Evolutionary conservation across 1,139 yeast species (phyloP).

Genomic region (Blastobotrys arbuscula): DNA sequence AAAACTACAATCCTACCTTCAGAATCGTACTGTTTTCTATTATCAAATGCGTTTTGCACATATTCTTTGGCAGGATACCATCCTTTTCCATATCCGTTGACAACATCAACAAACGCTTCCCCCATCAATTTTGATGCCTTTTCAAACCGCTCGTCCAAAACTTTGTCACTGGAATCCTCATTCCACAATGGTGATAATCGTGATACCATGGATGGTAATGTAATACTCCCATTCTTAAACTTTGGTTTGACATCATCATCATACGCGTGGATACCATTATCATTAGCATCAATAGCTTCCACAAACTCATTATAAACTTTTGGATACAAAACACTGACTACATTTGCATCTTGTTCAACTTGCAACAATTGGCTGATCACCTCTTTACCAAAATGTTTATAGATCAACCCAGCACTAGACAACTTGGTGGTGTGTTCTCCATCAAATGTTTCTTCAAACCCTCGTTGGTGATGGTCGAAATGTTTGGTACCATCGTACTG

Average conservation of each 20-base stretch:
- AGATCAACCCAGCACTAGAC: slow-evolving; percentile 90
- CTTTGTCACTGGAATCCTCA: slow-evolving; percentile 46
- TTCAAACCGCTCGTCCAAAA: slow-evolving; percentile 59
- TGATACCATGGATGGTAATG: slow-evolving; percentile 74
- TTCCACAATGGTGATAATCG: slow-evolving; percentile 86
- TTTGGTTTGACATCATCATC: slow-evolving; percentile 35
- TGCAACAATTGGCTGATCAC: slow-evolving; percentile 49
- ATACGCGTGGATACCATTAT: slow-evolving; percentile 83
- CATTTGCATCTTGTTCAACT: slow-evolving; percentile 32
- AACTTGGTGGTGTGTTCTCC: slow-evolving; percentile 63
- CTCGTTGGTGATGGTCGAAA: slow-evolving; percentile 96
- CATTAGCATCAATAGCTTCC: slow-evolving; percentile 93
- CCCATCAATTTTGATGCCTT: slow-evolving; percentile 84
- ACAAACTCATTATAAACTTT: slow-evolving; percentile 79
- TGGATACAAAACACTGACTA: slow-evolving; percentile 59
- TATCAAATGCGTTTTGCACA: slow-evolving; percentile 62
- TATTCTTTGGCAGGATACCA: slow-evolving; percentile 88
- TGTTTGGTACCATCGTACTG: slow-evolving; percentile 79
- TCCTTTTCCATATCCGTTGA: slow-evolving; percentile 69
- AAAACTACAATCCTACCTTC: slow-evolving; percentile 72
- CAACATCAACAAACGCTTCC: slow-evolving; percentile 58
- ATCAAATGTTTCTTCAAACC: slow-evolving; percentile 57
- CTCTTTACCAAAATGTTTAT: slow-evolving; percentile 87
- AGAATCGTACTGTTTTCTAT: slow-evolving; percentile 31
- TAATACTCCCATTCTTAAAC: slow-evolving; percentile 45